These are phyloP conservation scores for Sarocladium strictum DNA, from an alignment of 2,329 filamentous ascomycete species.

Conservation along the genomic window DNA sequence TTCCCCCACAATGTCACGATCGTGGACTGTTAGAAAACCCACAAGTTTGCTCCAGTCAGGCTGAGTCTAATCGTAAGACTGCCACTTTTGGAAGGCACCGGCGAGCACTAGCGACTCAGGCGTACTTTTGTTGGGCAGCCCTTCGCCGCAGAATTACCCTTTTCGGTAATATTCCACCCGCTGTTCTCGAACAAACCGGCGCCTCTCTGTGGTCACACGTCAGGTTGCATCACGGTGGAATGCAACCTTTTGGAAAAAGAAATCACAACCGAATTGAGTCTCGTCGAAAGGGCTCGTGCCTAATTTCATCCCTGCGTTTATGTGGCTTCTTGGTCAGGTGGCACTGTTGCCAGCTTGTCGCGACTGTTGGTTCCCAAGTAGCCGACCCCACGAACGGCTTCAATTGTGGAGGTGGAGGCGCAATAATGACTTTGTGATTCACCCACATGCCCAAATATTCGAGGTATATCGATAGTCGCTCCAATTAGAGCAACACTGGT, in stretches of 20 bases:
- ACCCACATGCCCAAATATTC: too few species aligned
- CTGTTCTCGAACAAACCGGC: not conserved
- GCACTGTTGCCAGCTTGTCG: too few species aligned
- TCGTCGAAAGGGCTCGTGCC: too few species aligned
- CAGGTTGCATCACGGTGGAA: not conserved
- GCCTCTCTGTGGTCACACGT: not conserved
- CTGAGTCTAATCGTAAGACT: not conserved
- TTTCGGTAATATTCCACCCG: not conserved
- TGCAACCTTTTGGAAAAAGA: not conserved
- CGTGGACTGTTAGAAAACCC: not conserved
- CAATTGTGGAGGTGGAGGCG: too few species aligned
- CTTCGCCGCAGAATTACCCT: not conserved
- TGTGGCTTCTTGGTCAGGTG: too few species aligned
- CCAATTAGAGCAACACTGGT: too few species aligned
- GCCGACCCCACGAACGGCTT: too few species aligned
- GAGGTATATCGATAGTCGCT: too few species aligned
- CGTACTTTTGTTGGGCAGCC: not conserved
- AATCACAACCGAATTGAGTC: not conserved
- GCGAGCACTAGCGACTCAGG: not conserved
- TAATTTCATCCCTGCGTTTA: too few species aligned
- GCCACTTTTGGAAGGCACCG: not conserved
- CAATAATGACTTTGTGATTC: too few species aligned
- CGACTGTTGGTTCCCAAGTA: too few species aligned
- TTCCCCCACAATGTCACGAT: slow-evolving; percentile 4
- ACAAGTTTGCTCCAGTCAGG: not conserved